These are phyloP conservation scores for Ceriops zippeliana DNA, from an alignment of 345 rosid species.

Conservation along the genomic window DNA sequence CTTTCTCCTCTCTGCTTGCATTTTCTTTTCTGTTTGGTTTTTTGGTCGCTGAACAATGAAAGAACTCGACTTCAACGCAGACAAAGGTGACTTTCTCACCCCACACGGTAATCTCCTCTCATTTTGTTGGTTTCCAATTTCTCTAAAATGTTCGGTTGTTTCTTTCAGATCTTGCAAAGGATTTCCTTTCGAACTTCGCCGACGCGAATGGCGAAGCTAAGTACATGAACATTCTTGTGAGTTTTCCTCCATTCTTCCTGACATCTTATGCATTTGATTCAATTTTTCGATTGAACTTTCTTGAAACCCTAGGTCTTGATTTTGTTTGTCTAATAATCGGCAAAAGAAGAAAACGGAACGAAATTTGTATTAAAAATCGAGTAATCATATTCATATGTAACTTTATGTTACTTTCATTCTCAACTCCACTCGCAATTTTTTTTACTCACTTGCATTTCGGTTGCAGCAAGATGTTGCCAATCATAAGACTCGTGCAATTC, in stretches of 20 bases:
- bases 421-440: neutral
- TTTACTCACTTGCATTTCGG: slow-evolving; percentile 2
- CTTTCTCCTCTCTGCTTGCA: slow-evolving; percentile 1
- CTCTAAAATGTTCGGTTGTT: neutral
- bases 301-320: no score
- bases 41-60: slow-evolving; percentile 45
- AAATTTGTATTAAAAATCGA: no score
- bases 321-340: no score
- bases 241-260: slow-evolving; percentile 16
- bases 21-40: neutral
- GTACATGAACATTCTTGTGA: slow-evolving; percentile 78
- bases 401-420: no score
- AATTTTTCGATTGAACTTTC: no score
- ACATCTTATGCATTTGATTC: no score
- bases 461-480: slow-evolving; percentile 89
- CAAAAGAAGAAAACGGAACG: no score
- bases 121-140: neutral
- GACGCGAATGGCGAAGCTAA: slow-evolving; percentile 69
- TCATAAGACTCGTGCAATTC: slow-evolving; percentile 65
- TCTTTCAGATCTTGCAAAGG: slow-evolving; percentile 60
- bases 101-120: neutral
- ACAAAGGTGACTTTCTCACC: slow-evolving; percentile 43
- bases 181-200: slow-evolving; percentile 65
- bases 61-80: slow-evolving; percentile 50
- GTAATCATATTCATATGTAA: no score